phyloP scores from a whole-genome alignment of 2,329 filamentous ascomycete genomes.

The Curvularia sp. region DNA sequence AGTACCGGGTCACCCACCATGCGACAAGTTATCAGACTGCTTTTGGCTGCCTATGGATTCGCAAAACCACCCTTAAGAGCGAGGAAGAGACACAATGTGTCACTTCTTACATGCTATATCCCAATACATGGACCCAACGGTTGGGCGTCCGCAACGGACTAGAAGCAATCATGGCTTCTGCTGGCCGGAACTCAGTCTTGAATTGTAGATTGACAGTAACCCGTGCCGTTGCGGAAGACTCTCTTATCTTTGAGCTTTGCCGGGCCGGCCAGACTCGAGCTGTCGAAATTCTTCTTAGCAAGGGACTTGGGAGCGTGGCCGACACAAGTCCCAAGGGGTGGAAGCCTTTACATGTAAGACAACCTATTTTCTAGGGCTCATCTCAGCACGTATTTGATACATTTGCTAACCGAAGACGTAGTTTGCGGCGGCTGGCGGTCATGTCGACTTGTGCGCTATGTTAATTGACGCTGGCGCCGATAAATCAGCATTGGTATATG shows the following conservation, averaged over 20 bases:
- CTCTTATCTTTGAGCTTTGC: conserved; percentile 24
- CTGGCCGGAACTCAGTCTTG: not conserved
- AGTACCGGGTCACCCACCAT: not conserved
- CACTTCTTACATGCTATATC: conserved; percentile 1
- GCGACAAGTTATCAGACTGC: not conserved
- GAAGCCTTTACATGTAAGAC: conserved; percentile 1
- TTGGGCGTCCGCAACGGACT: not conserved
- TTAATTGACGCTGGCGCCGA: not conserved
- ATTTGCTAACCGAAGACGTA: not conserved
- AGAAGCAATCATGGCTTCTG: not conserved
- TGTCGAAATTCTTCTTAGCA: conserved; percentile 19
- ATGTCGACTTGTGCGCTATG: conserved; percentile 1
- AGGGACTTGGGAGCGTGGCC: conserved; percentile 18
- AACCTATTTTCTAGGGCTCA: too few relatives aligned
- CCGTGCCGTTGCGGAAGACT: conserved; percentile 17
- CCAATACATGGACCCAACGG: not conserved
- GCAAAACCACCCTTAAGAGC: not conserved
- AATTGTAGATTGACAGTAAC: conserved; percentile 1
- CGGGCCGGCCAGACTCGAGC: conserved; percentile 18
- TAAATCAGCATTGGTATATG: not conserved
- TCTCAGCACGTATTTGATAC: too few relatives aligned
- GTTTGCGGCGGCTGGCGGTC: not conserved
- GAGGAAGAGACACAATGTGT: not conserved
- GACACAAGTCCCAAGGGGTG: conserved; percentile 16
- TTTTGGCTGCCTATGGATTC: not conserved